Percentiles rank a stretch among this genome's conserved stretches.
Conservation (phyloP, 306 rosid species). For the Alnus rubra region DNA sequence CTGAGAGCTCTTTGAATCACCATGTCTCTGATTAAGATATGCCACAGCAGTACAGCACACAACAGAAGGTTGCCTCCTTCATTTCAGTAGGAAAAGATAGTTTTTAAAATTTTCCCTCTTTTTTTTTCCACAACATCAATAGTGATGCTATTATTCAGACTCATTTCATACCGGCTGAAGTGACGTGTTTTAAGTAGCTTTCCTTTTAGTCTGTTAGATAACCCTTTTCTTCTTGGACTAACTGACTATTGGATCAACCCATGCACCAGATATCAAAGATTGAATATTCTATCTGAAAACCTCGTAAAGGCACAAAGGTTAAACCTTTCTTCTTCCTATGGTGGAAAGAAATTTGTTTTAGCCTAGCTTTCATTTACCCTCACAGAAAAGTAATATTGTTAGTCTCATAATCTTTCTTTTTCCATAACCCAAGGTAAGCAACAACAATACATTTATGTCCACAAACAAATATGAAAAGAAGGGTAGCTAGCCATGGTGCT, state of each 20-base stretch:
- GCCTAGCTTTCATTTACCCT: neutral
- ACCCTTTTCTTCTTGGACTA: neutral
- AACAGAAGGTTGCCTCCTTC: neutral
- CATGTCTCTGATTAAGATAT: neutral
- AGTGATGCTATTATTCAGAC: neutral
- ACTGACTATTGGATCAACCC: neutral
- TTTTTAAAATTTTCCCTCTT: neutral
- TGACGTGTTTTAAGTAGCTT: no score
- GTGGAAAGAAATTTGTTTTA: neutral
- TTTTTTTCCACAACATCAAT: neutral
- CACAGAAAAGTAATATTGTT: neutral
- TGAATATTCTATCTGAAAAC: no score
- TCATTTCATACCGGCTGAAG: neutral
- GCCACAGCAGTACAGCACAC: neutral
- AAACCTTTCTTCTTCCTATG: neutral
- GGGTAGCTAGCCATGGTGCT: slow-evolving; percentile 4
- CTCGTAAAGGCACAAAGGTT: no score
- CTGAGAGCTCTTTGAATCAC: neutral
- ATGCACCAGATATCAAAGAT: neutral
- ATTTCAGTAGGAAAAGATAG: neutral
- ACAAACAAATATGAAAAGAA: neutral
- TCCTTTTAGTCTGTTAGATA: neutral
- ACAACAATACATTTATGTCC: neutral
- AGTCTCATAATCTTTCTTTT: neutral
- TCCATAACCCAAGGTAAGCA: neutral